These are phyloP conservation scores for Camellia oleifera DNA, from an alignment of 179 eudicot species.

Conservation along the genomic window DNA sequence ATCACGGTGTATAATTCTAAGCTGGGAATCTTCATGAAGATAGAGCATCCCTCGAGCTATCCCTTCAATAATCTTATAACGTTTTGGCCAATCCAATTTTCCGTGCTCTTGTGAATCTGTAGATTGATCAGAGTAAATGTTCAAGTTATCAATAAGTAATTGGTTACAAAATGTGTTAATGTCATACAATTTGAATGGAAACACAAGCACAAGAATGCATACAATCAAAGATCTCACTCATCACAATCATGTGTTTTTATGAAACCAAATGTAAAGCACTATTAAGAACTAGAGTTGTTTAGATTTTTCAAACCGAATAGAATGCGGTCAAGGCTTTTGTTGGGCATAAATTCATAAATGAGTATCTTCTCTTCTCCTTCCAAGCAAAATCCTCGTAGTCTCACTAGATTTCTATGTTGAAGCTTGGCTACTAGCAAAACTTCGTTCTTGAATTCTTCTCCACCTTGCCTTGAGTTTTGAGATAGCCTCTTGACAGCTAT, in stretches of 20 bases:
- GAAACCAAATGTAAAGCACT: not conserved
- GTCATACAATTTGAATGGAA: not conserved
- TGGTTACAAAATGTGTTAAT: not conserved
- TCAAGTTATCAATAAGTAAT: no score
- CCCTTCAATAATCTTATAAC: constrained; percentile 36
- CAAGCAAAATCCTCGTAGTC: constrained; percentile 38
- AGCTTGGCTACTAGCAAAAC: constrained; percentile 42
- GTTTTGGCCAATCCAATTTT: constrained; percentile 34
- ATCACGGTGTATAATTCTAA: constrained; percentile 47
- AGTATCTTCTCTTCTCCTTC: constrained; percentile 41
- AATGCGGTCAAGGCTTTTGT: constrained; percentile 39
- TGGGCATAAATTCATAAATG: constrained; percentile 47
- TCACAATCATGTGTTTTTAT: no score
- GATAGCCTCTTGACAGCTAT: constrained; percentile 49
- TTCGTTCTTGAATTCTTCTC: constrained; percentile 40
- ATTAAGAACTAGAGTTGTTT: not conserved
- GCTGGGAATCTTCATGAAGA: constrained; percentile 56
- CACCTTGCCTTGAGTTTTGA: constrained; percentile 36
- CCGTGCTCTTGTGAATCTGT: constrained; percentile 20
- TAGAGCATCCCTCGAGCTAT: constrained; percentile 51
- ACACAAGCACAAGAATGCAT: no score
- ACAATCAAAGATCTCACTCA: no score
- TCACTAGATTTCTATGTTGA: constrained; percentile 47
- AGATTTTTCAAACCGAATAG: constrained; percentile 32
- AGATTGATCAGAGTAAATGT: not conserved